Conservation (phyloP, 257 asterid species). For the Jacaranda copaia region DNA sequence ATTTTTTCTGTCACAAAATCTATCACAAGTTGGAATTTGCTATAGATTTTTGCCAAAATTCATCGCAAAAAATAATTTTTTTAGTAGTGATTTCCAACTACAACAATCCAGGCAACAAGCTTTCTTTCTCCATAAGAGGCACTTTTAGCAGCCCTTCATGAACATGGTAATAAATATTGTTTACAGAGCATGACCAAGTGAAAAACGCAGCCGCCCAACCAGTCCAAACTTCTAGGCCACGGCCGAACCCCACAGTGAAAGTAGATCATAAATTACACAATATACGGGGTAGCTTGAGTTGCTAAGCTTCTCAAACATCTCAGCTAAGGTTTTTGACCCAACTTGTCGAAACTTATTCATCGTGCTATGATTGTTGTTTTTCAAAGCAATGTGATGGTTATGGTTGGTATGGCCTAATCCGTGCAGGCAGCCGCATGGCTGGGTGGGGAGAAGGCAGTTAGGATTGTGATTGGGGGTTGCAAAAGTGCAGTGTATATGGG, state of each 20-base stretch:
- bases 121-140: slow-evolving; percentile 8
- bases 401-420: too few relatives aligned
- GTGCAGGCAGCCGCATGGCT: too few relatives aligned
- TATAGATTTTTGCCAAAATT: too few relatives aligned
- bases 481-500: too few relatives aligned
- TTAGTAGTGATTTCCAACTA: slow-evolving; percentile 27
- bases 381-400: too few relatives aligned
- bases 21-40: too few relatives aligned
- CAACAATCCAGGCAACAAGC: slow-evolving; percentile 31
- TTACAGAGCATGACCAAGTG: slow-evolving; percentile 35
- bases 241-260: slow-evolving; percentile 29
- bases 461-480: too few relatives aligned
- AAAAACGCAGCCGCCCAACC: slow-evolving; percentile 33
- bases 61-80: too few relatives aligned
- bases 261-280: slow-evolving; percentile 37
- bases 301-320: slow-evolving; percentile 29
- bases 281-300: slow-evolving; percentile 21
- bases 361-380: too few relatives aligned
- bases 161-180: slow-evolving; percentile 25
- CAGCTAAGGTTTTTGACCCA: slow-evolving; percentile 28
- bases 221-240: slow-evolving; percentile 35
- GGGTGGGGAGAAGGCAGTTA: too few relatives aligned
- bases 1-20: too few relatives aligned
- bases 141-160: slow-evolving; percentile 8
- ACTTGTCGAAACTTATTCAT: slow-evolving; percentile 20